A percentile compares a stretch with the other conserved stretches of the same genome.
Evolutionary conservation across 805 yeast genomes (phyloP).

Genomic region (Ogataea naganishii): DNA sequence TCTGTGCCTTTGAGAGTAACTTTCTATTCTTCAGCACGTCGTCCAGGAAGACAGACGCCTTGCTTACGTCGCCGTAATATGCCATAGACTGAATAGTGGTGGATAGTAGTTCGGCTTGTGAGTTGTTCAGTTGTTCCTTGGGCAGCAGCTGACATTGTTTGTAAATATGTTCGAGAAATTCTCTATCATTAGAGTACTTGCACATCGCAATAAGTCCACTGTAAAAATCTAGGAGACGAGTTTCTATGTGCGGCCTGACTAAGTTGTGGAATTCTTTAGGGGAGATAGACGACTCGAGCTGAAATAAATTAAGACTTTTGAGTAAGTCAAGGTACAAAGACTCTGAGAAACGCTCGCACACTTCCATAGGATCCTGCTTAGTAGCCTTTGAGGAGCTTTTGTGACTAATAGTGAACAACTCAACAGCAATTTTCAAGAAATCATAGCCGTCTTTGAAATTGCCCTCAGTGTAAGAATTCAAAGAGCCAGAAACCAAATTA

Average conservation of each 20-base stretch:
- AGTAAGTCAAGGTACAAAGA: slow-evolving; percentile 14
- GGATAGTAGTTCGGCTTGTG: slow-evolving; percentile 43
- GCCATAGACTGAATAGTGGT: slow-evolving; percentile 44
- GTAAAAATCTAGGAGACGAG: slow-evolving; percentile 20
- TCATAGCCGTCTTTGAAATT: slow-evolving; percentile 32
- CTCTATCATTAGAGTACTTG: slow-evolving; percentile 26
- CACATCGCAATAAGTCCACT: slow-evolving; percentile 31
- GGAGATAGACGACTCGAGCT: slow-evolving; percentile 10
- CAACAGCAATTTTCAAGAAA: slow-evolving; percentile 42
- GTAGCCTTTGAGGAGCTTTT: slow-evolving; percentile 9
- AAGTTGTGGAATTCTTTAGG: slow-evolving; percentile 10
- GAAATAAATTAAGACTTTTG: slow-evolving; percentile 17
- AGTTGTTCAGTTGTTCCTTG: slow-evolving; percentile 13
- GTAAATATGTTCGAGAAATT: slow-evolving; percentile 30
- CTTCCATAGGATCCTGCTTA: too few relatives aligned
- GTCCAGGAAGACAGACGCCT: slow-evolving; percentile 52
- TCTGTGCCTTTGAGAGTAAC: too few relatives aligned
- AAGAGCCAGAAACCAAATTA: slow-evolving; percentile 42
- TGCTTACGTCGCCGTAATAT: slow-evolving; percentile 35
- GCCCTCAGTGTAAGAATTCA: slow-evolving; percentile 27
- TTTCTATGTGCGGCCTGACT: slow-evolving; percentile 8
- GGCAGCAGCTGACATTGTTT: slow-evolving; percentile 20
- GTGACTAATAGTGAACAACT: slow-evolving; percentile 28
- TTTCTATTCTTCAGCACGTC: slow-evolving; percentile 38
- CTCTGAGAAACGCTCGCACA: slow-evolving; percentile 4